A percentile compares a stretch with the other conserved stretches of the same genome.
Conservation (phyloP, 1,284 basidiomycete genomes). For the Tilletia walkeri region DNA sequence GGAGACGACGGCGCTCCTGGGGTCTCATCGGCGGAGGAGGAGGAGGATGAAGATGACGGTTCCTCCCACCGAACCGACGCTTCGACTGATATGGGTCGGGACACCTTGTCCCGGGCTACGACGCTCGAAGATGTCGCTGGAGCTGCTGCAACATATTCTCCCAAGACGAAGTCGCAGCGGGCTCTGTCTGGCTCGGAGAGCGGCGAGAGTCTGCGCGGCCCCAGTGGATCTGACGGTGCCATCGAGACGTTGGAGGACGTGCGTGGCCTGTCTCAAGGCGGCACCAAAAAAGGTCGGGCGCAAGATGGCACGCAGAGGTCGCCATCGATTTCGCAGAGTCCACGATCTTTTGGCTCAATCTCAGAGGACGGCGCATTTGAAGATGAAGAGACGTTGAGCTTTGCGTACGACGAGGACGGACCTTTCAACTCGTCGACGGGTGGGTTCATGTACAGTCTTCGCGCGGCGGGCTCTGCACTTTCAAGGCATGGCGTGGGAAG, state of each 20-base stretch:
- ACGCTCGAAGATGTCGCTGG: not conserved
- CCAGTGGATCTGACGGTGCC: not conserved
- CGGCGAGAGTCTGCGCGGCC: not conserved
- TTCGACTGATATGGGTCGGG: not conserved
- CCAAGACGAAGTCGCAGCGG: not conserved
- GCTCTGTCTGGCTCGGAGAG: not conserved
- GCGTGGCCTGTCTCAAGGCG: not conserved
- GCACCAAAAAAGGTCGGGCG: too few species aligned
- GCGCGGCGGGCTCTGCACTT: not conserved
- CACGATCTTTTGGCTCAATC: not conserved
- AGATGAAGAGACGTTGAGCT: not conserved
- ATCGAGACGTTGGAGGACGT: not conserved
- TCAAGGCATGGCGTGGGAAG: not conserved
- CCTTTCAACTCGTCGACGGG: not conserved
- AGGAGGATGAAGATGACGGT: not conserved
- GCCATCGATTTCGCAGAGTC: not conserved
- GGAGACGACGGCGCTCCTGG: too few species aligned
- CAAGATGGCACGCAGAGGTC: too few species aligned
- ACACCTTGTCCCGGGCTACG: not conserved
- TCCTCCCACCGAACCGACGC: not conserved
- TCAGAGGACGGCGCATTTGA: not conserved
- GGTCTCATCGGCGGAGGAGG: not conserved
- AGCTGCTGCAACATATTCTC: not conserved
- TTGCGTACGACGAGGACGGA: conserved; percentile 5
- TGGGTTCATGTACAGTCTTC: not conserved